Conservation (phyloP, 2,329 filamentous ascomycete species). For the Colletotrichum musicola region DNA sequence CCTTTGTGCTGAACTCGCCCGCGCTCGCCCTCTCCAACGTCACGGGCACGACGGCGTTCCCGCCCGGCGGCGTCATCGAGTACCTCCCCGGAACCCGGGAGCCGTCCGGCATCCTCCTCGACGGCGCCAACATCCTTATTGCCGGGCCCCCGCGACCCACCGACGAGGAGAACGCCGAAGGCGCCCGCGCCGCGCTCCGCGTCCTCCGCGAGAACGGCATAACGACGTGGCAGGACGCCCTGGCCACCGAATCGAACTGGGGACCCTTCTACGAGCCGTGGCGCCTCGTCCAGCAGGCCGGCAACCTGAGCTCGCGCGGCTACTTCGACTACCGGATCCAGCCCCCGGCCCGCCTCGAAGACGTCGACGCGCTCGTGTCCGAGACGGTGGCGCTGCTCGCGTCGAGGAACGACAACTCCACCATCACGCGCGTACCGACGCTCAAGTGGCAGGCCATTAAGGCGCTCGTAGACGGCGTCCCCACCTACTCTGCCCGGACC, state of each 20-base stretch:
- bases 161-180: slow-evolving; percentile 40
- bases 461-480: slow-evolving; percentile 45
- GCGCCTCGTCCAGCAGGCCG: slow-evolving; percentile 38
- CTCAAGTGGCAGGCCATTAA: slow-evolving; percentile 47
- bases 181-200: slow-evolving; percentile 44
- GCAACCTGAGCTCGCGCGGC: slow-evolving; percentile 40
- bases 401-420: slow-evolving; percentile 36
- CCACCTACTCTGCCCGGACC: slow-evolving; percentile 45
- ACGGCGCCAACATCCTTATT: slow-evolving; percentile 41
- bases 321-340: slow-evolving; percentile 46
- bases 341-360: slow-evolving; percentile 37
- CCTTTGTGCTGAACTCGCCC: slow-evolving; percentile 40
- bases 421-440: slow-evolving; percentile 39
- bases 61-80: slow-evolving; percentile 42
- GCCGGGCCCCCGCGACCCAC: slow-evolving; percentile 41
- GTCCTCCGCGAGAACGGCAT: slow-evolving; percentile 45
- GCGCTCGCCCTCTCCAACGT: slow-evolving; percentile 44
- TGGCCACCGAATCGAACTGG: slow-evolving; percentile 32
- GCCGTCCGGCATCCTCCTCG: slow-evolving; percentile 44
- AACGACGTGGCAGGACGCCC: slow-evolving; percentile 46
- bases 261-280: slow-evolving; percentile 34
- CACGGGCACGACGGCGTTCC: slow-evolving; percentile 40
- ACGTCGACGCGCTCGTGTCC: slow-evolving; percentile 38
- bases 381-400: slow-evolving; percentile 28
- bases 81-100: slow-evolving; percentile 43